Percentiles rank a stretch among this genome's conserved stretches.
phyloP scores from a whole-genome alignment of 768 basidiomycete species.

The Suillus hirtellus region DNA sequence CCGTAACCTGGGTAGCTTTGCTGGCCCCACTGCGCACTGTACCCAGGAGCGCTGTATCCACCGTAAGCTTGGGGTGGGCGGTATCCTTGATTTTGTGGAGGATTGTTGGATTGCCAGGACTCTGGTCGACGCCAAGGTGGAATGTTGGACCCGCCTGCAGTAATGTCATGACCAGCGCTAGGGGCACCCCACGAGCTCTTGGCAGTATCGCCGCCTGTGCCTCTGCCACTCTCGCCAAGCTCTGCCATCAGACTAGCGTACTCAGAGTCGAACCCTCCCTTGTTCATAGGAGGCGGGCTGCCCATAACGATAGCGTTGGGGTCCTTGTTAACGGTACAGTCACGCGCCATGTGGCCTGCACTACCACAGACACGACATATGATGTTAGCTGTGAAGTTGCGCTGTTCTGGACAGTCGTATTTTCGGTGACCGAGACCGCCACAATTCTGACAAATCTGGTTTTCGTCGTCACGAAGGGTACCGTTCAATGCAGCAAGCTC shows the following conservation, averaged over 20 bases:
- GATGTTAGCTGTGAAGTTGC: conserved; percentile 98
- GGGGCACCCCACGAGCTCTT: conserved; percentile 66
- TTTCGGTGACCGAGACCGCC: conserved; percentile 94
- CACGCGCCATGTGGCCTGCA: conserved; percentile 98
- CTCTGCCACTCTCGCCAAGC: conserved; percentile 79
- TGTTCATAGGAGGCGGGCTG: conserved; percentile 52
- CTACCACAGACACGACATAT: conserved; percentile 98
- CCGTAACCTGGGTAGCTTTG: conserved; percentile 40
- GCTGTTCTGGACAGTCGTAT: conserved; percentile 98
- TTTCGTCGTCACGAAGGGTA: conserved; percentile 98
- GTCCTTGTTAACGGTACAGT: conserved; percentile 93
- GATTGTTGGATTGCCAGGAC: conserved; percentile 65
- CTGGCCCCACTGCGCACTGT: conserved; percentile 39
- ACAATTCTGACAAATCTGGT: conserved; percentile 98
- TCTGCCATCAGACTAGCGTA: conserved; percentile 98
- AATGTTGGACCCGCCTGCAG: conserved; percentile 69
- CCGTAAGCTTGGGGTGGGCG: conserved; percentile 70
- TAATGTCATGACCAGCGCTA: conserved; percentile 57
- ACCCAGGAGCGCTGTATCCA: conserved; percentile 43
- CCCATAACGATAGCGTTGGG: conserved; percentile 61
- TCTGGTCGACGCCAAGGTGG: conserved; percentile 93
- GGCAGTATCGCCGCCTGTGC: conserved; percentile 52
- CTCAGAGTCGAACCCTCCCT: conserved; percentile 93
- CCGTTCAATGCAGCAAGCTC: conserved; percentile 97
- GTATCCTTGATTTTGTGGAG: conserved; percentile 57